Evolutionary conservation across 441 rosid species (phyloP), one percentile per base, ranked within the genome.

Genomic region (Pelargonium myrrhifolium): DNA sequence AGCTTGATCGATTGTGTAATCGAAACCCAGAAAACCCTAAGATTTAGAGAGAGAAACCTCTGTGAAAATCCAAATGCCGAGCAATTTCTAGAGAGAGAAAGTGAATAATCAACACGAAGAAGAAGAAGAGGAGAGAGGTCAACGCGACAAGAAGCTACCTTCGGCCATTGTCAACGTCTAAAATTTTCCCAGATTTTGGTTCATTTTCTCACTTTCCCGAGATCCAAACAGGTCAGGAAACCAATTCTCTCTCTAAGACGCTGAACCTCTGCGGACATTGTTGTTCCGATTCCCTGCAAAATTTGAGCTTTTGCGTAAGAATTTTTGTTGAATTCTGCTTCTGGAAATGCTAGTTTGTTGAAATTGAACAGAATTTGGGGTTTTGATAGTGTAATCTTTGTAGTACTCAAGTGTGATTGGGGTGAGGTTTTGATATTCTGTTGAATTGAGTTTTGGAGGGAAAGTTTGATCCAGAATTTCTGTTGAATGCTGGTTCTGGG

Each of bases 381-480:
- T 17, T 66, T 53, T 65, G 17, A 20, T 20, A 11, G 26, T 9
- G 14, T 66, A 28, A 21, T 35, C 43, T 47, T 51, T 45, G 11
- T n/a, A 62, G 37, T 58, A 45, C 0, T 12, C 15, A 20, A 17
- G 21, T 9, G 68, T 64, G 1, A 40, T 65, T 39, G 51, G 28
- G 31, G 31, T 28, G 31, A 28, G 31, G 31, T 28, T 28, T 49
- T 58, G 11, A 47, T 45, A 47, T 40, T 45, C 10, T 43, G 65
- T 15, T 58, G 17, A 56, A 15, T 39, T 61, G 55, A 39, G 40
- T 45, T 70, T 63, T 62, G 65, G 68, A 56, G 72, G 62, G 69
- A 67, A 63, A 63, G 40, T 66, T 28, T 28, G 31, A 1, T 28
- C 31, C 31, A 28, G 31, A 28, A 1, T 28, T 28, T 28, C 3